Conservation (phyloP, 352 stramenopile species). For the Thalassiosira exigua region DNA sequence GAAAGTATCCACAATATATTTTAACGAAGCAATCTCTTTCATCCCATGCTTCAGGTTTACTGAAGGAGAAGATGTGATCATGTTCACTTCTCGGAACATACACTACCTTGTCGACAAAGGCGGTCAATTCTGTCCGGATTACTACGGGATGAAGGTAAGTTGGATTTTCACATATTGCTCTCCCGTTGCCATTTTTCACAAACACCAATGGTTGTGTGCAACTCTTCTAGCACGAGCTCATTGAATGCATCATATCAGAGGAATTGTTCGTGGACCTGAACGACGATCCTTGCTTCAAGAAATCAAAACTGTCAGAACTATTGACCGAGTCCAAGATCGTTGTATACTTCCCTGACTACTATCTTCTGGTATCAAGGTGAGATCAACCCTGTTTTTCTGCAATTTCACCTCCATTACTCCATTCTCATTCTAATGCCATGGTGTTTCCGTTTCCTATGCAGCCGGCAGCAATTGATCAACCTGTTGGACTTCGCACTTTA, state of each 20-base stretch:
- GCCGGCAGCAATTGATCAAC: constrained; percentile 70
- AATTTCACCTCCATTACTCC: neutral
- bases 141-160: constrained; percentile 56
- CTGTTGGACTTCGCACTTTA: constrained; percentile 66
- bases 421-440: constrained; percentile 1
- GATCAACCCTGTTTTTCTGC: neutral
- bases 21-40: constrained; percentile 75
- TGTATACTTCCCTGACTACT: constrained; percentile 73
- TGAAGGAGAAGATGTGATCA: constrained; percentile 69
- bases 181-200: too few relatives aligned
- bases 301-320: constrained; percentile 59
- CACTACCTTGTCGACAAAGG: constrained; percentile 66
- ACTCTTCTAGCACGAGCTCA: constrained; percentile 68
- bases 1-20: constrained; percentile 71
- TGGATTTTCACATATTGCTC: too few relatives aligned
- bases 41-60: constrained; percentile 76
- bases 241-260: constrained; percentile 66
- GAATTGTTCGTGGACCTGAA: constrained; percentile 68
- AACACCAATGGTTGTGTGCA: too few relatives aligned
- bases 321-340: constrained; percentile 69
- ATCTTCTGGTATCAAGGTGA: constrained; percentile 59
- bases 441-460: neutral
- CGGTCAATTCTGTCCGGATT: constrained; percentile 68
- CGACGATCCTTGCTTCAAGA: constrained; percentile 59
- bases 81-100: constrained; percentile 70